phyloP scores from a whole-genome alignment of 2,329 filamentous ascomycete genomes.

The Pleomassaria siparia region DNA sequence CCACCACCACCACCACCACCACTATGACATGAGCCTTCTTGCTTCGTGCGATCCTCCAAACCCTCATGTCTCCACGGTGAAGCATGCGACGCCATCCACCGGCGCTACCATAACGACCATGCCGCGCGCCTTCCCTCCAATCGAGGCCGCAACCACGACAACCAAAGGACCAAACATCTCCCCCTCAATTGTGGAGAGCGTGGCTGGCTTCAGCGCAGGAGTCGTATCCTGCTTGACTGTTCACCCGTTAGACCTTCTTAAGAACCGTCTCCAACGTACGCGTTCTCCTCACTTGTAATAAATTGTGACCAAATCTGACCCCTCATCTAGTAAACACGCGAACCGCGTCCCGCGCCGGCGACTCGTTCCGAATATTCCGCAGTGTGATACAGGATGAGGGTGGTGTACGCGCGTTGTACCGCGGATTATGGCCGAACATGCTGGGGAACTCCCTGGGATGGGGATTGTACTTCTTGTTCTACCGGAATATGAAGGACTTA shows the following conservation, averaged over 20 bases:
- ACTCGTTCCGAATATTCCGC: conserved; percentile 55
- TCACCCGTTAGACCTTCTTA: conserved; percentile 93
- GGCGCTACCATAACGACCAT: conserved; percentile 33
- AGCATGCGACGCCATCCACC: conserved; percentile 24
- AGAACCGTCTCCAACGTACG: conserved; percentile 89
- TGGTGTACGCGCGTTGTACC: conserved; percentile 72
- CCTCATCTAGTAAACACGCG: conserved; percentile 37
- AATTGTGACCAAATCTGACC: neutral
- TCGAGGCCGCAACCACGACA: conserved; percentile 42
- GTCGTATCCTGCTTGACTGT: conserved; percentile 81
- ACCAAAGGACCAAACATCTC: conserved; percentile 44
- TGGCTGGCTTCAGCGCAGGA: conserved; percentile 88
- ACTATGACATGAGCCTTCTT: neutral
- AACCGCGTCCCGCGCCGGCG: conserved; percentile 51
- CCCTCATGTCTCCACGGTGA: conserved; percentile 3
- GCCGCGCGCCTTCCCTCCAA: conserved; percentile 53
- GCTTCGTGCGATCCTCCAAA: neutral
- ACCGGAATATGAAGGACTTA: conserved; percentile 60
- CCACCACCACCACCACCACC: too few species aligned
- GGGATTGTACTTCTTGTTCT: conserved; percentile 87
- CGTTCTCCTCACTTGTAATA: conserved; percentile 3
- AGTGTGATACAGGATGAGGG: conserved; percentile 58
- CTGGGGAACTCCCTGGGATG: conserved; percentile 88
- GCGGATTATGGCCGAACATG: conserved; percentile 86
- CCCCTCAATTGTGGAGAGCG: conserved; percentile 79